Base-by-base conservation (phyloP, 176 grass and related monocot genomes). In the Triticum dicoccoides region DNA sequence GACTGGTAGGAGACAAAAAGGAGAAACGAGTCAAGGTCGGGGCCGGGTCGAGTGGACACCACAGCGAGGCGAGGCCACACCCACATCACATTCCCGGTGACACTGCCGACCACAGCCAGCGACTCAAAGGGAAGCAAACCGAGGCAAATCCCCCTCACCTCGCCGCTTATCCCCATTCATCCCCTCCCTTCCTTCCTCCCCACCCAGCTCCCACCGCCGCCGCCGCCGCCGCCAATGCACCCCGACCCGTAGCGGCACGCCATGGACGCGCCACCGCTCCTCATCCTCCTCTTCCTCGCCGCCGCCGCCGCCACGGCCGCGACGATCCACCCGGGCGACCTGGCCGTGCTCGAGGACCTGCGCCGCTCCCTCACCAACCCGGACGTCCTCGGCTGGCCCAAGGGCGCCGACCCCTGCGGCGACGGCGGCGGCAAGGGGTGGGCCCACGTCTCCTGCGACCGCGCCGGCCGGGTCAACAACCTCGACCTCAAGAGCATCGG, bases 371-470 rank as follows among this genome's bases (percentile, higher is more conserved):
- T 96, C 29, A 91, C 89, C 11, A 94, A 98, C 65, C 52, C 86
- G 8, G 82, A 88, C 1, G 21, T 80, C 21, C 92, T 96, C 9
- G 11, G 8, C 13, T 98, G 97, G 97, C 90, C 90, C 1, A 65
- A 70, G 7, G 23, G 14, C 81, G 18, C 59, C 85, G 91, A 98
- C 73, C 85, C 97, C 0, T 96, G 97, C 76, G 88, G 65, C 75
- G 87, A 47, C 7, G 27, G 20, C 3, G 69, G 41, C 41, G 41
- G 0, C 9, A 41, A 41, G 39, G 39, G 42, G 0, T 98, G 96
- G 96, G 78, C 33, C 23, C 93, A 94, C 80, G 59, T 98, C 67
- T 95, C 69, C 78, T 98, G 93, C 91, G 82, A 90, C 79, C 78
- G 84, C 21, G 2, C 38, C 8, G 87, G 84, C 20, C 91, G 96